phyloP scores from a whole-genome alignment of 805 yeast genomes.

The Myxozyma neotropica region DNA sequence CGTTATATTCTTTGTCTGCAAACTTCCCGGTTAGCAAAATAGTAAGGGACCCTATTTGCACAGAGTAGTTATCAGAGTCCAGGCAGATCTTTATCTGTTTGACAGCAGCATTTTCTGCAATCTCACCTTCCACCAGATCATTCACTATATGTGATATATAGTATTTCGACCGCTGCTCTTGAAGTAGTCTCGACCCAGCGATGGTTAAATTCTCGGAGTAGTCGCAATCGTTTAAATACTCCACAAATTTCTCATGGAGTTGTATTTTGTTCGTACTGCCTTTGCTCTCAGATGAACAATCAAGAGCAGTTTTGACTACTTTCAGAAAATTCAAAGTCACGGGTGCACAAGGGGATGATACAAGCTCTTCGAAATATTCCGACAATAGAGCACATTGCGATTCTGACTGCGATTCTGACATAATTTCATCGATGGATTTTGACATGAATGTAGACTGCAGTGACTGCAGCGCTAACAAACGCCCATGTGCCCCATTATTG shows the following conservation, averaged over 20 bases:
- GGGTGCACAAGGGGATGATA: constrained; percentile 11
- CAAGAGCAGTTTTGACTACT: constrained; percentile 11
- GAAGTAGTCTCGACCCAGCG: constrained; percentile 19
- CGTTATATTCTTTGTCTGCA: not conserved
- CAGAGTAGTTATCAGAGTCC: constrained; percentile 2
- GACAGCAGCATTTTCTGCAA: constrained; percentile 4
- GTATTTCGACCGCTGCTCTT: constrained; percentile 12
- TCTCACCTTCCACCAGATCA: not conserved
- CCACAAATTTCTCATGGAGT: not conserved
- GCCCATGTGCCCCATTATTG: constrained; percentile 63
- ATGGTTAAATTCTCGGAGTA: not conserved
- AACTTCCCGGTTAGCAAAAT: constrained; percentile 1
- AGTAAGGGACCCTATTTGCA: not conserved
- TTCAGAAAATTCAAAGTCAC: constrained; percentile 11
- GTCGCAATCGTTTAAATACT: not conserved
- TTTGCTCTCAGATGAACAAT: not conserved
- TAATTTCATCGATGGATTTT: not conserved
- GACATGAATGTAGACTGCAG: not conserved
- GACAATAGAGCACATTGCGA: not conserved
- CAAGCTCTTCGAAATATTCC: constrained; percentile 13
- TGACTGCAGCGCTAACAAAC: constrained; percentile 51
- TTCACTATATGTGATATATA: not conserved
- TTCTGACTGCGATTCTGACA: constrained; percentile 4
- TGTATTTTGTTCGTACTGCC: not conserved
- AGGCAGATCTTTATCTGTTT: constrained; percentile 6